Evolutionary conservation across 2,329 filamentous ascomycete species (phyloP), one percentile per base, ranked within the genome.

Genomic region (Pezicula radicicola): DNA sequence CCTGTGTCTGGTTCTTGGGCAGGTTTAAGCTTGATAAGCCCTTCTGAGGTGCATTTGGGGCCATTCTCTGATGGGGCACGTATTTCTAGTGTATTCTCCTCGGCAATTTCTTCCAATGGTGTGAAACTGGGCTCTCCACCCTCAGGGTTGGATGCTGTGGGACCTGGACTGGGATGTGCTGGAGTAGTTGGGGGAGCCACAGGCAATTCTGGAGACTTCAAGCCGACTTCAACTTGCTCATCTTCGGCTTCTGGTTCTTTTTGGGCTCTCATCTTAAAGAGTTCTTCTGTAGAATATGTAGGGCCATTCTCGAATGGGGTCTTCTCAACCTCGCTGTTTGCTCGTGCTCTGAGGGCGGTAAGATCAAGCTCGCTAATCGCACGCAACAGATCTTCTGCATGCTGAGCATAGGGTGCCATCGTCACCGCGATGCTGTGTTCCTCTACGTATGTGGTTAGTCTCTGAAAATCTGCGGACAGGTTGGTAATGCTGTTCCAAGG

Each of bases 331-430:
- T 45, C 49, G 16, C 55, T 46, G 19, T 51, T 55, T n/a, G 16
- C 40, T 19, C 30, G 33, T 21, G n/a, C 33, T 41, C 56, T 27
- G 35, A 52, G 8, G 30, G 39, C 28, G 13, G 43, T 60, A 13
- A 62, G 54, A 46, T 63, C 58, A 33, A 66, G 43, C 30, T 61
- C 52, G 44, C 58, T 61, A 43, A 66, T 52, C 12, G 57, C 56
- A 45, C 58, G 47, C 15, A 60, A 60, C 15, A 66, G 48, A 30
- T 54, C 55, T 19, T 55, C 52, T 15, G 53, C 28, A 40, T 47
- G 43, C 40, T 28, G 6, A 37, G 47, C 40, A 37, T 46, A 46
- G 4, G 42, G 42, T 3, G 42, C 35, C 50, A 39, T 56, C 40
- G 4, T 51, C 50, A 10, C 51, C 45, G 30, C 12, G 9, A 33